phyloP scores from a whole-genome alignment of 768 basidiomycete species.

The Leccinum rimulosum region DNA sequence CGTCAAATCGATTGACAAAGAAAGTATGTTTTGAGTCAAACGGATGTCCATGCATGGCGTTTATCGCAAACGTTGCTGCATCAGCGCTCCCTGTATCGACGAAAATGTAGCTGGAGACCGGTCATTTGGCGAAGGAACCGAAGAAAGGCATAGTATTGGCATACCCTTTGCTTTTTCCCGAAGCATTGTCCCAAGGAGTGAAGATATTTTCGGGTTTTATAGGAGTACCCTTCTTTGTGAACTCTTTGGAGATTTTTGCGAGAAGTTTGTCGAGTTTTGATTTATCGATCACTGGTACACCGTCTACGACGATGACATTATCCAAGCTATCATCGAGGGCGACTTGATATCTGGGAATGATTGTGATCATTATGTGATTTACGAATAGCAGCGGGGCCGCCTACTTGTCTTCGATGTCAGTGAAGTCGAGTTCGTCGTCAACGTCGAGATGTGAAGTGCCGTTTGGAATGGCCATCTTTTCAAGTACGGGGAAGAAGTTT shows the following conservation, averaged over 20 bases:
- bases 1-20: slow-evolving; percentile 81
- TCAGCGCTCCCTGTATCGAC: slow-evolving; percentile 71
- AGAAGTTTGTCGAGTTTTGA: slow-evolving; percentile 81
- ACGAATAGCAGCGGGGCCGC: slow-evolving; percentile 15
- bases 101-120: slow-evolving; percentile 66
- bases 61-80: slow-evolving; percentile 66
- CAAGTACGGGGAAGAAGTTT: slow-evolving; percentile 10
- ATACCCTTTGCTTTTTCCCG: slow-evolving; percentile 91
- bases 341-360: slow-evolving; percentile 71
- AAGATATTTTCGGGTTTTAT: slow-evolving; percentile 77
- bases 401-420: slow-evolving; percentile 86
- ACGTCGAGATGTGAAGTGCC: slow-evolving; percentile 31
- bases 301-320: slow-evolving; percentile 89
- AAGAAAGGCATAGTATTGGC: slow-evolving; percentile 17
- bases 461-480: slow-evolving; percentile 46
- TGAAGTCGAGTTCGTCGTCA: slow-evolving; percentile 77
- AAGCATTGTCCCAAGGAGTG: slow-evolving; percentile 84
- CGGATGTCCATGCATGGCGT: slow-evolving; percentile 67
- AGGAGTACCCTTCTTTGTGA: slow-evolving; percentile 73
- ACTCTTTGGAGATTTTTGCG: slow-evolving; percentile 78
- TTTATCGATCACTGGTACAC: slow-evolving; percentile 86
- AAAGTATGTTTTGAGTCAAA: slow-evolving; percentile 90
- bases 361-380: slow-evolving; percentile 5
- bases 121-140: slow-evolving; percentile 3
- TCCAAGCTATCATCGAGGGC: slow-evolving; percentile 85